phyloP scores from a whole-genome alignment of 371 early-diverging fungal genomes.

The Coemansia sp. region DNA sequence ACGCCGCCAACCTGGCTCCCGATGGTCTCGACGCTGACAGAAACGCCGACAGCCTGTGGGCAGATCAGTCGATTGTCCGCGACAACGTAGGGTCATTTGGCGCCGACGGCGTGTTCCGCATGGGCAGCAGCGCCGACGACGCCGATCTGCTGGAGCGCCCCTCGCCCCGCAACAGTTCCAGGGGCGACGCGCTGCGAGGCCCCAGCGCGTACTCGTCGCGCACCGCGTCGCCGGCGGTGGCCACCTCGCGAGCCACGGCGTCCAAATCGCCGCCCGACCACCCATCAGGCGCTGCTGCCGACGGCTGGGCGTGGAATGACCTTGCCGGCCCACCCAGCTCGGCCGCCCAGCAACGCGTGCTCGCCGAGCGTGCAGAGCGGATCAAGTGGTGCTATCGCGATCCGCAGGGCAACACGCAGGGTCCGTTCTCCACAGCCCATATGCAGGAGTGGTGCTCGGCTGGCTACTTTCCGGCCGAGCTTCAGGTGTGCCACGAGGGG shows the following conservation, averaged over 20 bases:
- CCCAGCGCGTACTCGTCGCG: constrained; percentile 25
- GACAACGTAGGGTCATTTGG: constrained; percentile 61
- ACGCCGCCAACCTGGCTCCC: background rate
- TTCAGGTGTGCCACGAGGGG: constrained; percentile 73
- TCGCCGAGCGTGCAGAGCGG: constrained; percentile 51
- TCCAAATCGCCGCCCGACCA: constrained; percentile 3
- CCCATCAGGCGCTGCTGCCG: constrained; percentile 3
- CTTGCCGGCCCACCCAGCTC: constrained; percentile 6
- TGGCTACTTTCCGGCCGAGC: constrained; percentile 72
- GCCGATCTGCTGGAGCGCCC: constrained; percentile 31
- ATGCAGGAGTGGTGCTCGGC: constrained; percentile 88
- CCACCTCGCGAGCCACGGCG: background rate
- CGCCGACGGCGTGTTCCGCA: constrained; percentile 66
- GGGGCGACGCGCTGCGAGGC: background rate
- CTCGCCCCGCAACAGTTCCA: constrained; percentile 1
- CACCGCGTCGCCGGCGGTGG: constrained; percentile 6
- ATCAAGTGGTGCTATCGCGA: constrained; percentile 79
- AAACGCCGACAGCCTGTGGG: constrained; percentile 34
- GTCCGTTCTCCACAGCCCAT: constrained; percentile 75
- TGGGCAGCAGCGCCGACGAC: constrained; percentile 54
- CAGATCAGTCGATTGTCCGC: constrained; percentile 48
- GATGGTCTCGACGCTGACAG: constrained; percentile 17
- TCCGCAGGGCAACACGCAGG: constrained; percentile 74
- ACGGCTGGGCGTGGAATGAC: constrained; percentile 20
- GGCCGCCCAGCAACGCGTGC: constrained; percentile 16